Evolutionary conservation across 1,284 basidiomycete species (phyloP).

Genomic region (Cryptococcus sp.): DNA sequence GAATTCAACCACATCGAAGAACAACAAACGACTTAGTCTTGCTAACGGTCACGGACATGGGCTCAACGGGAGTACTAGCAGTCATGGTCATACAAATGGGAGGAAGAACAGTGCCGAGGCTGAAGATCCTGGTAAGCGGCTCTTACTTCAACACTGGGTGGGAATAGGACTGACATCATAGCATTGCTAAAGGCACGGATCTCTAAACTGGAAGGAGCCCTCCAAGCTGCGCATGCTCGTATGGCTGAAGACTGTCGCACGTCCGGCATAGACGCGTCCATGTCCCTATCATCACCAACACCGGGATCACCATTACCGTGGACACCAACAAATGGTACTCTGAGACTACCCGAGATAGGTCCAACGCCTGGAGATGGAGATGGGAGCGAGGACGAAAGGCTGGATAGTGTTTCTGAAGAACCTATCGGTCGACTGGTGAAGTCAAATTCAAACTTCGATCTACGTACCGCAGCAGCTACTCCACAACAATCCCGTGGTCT

Average conservation of each 20-base stretch:
- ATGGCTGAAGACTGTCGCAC: conserved; percentile 10
- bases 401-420: conserved; percentile 4
- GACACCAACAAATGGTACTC: conserved; percentile 15
- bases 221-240: conserved; percentile 17
- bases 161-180: conserved; percentile 2
- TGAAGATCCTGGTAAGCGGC: conserved; percentile 23
- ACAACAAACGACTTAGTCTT: conserved; percentile 2
- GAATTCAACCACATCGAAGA: too few species aligned
- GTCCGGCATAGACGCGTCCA: not conserved
- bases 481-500: conserved; percentile 23
- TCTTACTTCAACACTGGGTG: not conserved
- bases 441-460: conserved; percentile 27
- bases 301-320: conserved; percentile 10
- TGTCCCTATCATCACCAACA: conserved; percentile 6
- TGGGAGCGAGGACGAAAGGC: conserved; percentile 1
- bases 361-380: conserved; percentile 4
- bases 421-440: conserved; percentile 19
- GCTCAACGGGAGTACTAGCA: not conserved
- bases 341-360: conserved; percentile 11
- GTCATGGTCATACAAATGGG: conserved; percentile 5
- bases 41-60: conserved; percentile 1
- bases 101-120: conserved; percentile 15
- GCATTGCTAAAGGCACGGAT: conserved; percentile 20
- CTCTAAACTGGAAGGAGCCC: conserved; percentile 7
- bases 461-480: conserved; percentile 23